Evolutionary conservation across 768 basidiomycete genomes (phyloP), one percentile per base, ranked within the genome.

Genomic region (Phaffia australis): DNA sequence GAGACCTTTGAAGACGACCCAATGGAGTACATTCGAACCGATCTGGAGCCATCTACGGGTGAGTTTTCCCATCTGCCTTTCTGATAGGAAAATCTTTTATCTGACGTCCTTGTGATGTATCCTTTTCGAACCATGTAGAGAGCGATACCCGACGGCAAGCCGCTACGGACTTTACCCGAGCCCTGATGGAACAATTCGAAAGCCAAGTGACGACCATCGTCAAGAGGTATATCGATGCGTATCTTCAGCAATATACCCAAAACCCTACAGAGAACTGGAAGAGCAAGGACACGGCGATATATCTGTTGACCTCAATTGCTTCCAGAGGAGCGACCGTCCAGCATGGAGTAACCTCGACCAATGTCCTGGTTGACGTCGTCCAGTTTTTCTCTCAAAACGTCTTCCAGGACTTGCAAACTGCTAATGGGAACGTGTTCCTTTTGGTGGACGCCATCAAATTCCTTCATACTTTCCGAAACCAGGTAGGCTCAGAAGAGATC

Each of bases 1-100:
- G 95, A 99, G 72, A 86, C 91, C 75, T 98, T 99, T 72, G 92
- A 95, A 76, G 95, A 98, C 69, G 93, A 95, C 71, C 93, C 95
- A 0, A 82, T 94, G 49, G 94, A 98, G 74, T 98, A 87, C 74
- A 88, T 97, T 71, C 85, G 90, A 25, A 81, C 89, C 51, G 91
- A 94, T 72, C 79, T 94, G 30, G 81, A 91, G 18, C 78, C 82
- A 11, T 72, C 81, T 80, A 64, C 85, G 64, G 78, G 87, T 65
- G 75, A 80, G 75, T 61, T 11, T 46, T 3, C 50, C 7, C 57
- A 23, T 60, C 1, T 42, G 25, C 29, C 42, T 19, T 32, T 15
- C 30, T 23, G 29, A 25, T 32, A 16, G 16, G 8, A 8, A 16
- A 5, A n/a, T 27, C 52, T 4, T 54, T 54, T 23, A 9, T 21